A percentile compares a stretch with the other conserved stretches of the same genome.
These are phyloP conservation scores for Fusarium compactum DNA, from an alignment of 2,329 filamentous ascomycete species.

Conservation along the genomic window DNA sequence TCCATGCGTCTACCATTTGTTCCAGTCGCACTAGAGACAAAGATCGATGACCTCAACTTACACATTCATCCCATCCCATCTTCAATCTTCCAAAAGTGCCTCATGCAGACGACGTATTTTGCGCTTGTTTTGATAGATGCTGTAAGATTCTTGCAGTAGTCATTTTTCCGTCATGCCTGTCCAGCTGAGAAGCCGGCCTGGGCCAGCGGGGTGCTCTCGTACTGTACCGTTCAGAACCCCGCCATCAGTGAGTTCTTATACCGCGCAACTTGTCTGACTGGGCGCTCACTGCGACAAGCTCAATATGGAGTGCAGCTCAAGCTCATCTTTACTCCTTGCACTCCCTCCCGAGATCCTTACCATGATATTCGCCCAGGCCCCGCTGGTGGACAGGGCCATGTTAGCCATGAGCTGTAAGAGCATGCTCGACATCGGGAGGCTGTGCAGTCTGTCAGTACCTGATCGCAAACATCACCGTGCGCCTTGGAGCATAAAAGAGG, in stretches of 20 bases:
- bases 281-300: conserved; percentile 21
- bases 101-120: rapidly evolving
- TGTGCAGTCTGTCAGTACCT: conserved; percentile 34
- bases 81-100: neutral
- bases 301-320: neutral
- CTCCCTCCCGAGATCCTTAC: conserved; percentile 47
- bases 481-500: conserved; percentile 3
- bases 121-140: rapidly evolving
- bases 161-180: conserved; percentile 12
- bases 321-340: conserved; percentile 26
- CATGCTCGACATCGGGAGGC: conserved; percentile 36
- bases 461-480: conserved; percentile 21
- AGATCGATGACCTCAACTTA: conserved; percentile 1
- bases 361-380: conserved; percentile 36
- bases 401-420: conserved; percentile 42
- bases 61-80: neutral
- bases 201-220: neutral
- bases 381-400: conserved; percentile 27
- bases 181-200: conserved; percentile 13
- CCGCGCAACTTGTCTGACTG: neutral
- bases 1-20: neutral
- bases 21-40: neutral
- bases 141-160: neutral
- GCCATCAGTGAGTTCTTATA: conserved; percentile 14
- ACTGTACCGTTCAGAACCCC: conserved; percentile 25